A percentile compares a stretch with the other conserved stretches of the same genome.
Conservation (phyloP, 202 grass and related monocot genomes). For the Schoenoplectus triqueter region DNA sequence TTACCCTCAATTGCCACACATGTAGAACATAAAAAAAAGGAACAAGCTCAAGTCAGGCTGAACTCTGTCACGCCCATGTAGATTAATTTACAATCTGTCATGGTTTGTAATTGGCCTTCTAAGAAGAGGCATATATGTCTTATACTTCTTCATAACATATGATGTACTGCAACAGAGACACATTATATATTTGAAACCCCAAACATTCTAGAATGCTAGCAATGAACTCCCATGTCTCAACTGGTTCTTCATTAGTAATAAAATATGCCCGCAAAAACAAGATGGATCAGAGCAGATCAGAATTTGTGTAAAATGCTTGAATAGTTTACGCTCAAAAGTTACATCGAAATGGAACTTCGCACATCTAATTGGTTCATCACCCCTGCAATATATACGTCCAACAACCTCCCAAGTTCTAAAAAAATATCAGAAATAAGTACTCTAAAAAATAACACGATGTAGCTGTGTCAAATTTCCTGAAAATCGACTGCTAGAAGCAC, state of each 20-base stretch:
- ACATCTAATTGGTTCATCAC: conserved; percentile 6
- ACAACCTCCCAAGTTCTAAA: neutral
- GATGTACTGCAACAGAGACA: neutral
- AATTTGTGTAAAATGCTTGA: conserved; percentile 24
- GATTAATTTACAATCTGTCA: neutral
- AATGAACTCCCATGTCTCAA: conserved; percentile 88
- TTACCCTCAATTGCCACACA: neutral
- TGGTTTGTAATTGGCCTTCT: neutral
- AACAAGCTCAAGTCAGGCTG: neutral
- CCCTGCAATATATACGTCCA: too few relatives aligned
- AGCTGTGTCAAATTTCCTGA: conserved; percentile 10
- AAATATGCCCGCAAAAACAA: conserved; percentile 62
- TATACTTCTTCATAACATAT: neutral
- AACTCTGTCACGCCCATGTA: neutral
- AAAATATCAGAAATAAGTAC: neutral
- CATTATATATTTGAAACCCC: conserved; percentile 74
- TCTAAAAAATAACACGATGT: neutral
- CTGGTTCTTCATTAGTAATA: conserved; percentile 75
- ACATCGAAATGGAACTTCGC: conserved; percentile 2
- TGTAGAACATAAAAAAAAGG: neutral
- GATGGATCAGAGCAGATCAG: neutral
- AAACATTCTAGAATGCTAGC: conserved; percentile 74
- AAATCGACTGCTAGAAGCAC: conserved; percentile 40
- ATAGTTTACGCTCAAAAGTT: conserved; percentile 18
- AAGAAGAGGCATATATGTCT: neutral